phyloP scores from a whole-genome alignment of 2,329 filamentous ascomycete genomes.

The Diaporthe eres region DNA sequence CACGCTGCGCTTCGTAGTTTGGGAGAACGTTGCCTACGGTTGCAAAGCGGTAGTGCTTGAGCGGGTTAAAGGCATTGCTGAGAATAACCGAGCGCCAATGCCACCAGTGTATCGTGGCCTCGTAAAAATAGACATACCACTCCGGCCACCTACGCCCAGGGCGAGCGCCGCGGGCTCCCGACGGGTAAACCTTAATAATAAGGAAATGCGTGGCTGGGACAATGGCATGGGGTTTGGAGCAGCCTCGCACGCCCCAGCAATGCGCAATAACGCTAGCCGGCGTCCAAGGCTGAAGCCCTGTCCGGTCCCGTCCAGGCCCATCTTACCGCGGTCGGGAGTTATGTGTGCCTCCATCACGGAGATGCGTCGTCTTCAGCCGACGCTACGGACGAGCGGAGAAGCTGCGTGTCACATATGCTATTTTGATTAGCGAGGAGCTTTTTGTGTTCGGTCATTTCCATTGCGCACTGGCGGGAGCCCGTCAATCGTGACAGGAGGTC shows the following conservation, averaged over 20 bases:
- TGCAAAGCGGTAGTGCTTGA: neutral
- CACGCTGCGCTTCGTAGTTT: neutral
- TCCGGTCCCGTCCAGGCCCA: neutral
- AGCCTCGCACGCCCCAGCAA: slow-evolving; percentile 17
- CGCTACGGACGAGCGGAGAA: slow-evolving; percentile 24
- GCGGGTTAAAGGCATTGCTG: slow-evolving; percentile 27
- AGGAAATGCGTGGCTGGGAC: slow-evolving; percentile 23
- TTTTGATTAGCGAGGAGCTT: slow-evolving; percentile 39
- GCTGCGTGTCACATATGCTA: neutral
- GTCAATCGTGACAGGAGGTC: slow-evolving; percentile 24
- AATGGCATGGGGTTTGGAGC: neutral
- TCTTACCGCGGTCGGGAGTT: neutral
- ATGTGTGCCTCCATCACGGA: slow-evolving; percentile 8
- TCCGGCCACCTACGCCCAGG: neutral
- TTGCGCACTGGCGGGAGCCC: slow-evolving; percentile 22
- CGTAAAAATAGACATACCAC: slow-evolving; percentile 16
- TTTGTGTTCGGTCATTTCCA: slow-evolving; percentile 39
- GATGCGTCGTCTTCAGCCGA: slow-evolving; percentile 23
- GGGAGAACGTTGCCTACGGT: neutral
- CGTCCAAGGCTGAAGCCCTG: slow-evolving; percentile 31
- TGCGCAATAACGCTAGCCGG: slow-evolving; percentile 5
- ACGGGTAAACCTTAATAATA: slow-evolving; percentile 13
- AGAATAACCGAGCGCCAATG: neutral
- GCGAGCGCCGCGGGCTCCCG: slow-evolving; percentile 14
- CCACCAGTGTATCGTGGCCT: neutral